Evolutionary conservation across 352 stramenopile genomes (phyloP).

Genomic region (Globisporangium ultimum): DNA sequence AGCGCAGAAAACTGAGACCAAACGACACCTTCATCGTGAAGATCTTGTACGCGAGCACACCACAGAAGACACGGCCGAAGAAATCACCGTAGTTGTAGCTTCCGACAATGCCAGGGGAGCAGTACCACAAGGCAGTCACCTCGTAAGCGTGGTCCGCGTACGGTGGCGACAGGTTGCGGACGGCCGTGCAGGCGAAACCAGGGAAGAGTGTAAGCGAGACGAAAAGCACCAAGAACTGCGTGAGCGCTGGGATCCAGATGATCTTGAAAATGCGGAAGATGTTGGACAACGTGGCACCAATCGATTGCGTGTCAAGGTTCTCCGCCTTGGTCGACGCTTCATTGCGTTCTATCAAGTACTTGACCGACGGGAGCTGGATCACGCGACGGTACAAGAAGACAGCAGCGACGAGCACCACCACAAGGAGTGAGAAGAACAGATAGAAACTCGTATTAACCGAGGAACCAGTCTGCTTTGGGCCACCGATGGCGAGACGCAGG

Average conservation of each 20-base stretch:
- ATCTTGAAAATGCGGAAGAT: constrained; percentile 43
- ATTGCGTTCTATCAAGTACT: constrained; percentile 57
- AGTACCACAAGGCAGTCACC: constrained; percentile 39
- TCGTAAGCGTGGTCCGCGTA: constrained; percentile 19
- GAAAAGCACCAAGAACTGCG: constrained; percentile 63
- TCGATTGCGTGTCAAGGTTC: constrained; percentile 25
- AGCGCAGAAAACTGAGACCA: constrained; percentile 32
- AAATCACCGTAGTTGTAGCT: constrained; percentile 68
- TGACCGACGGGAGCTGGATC: constrained; percentile 31
- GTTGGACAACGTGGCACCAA: constrained; percentile 30
- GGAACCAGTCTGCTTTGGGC: constrained; percentile 32
- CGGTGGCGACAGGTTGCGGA: constrained; percentile 23
- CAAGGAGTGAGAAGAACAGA: constrained; percentile 55
- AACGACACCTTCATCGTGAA: constrained; percentile 51
- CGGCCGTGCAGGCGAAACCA: constrained; percentile 46
- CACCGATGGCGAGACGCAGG: constrained; percentile 45
- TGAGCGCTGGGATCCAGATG: constrained; percentile 40
- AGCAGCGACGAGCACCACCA: constrained; percentile 43
- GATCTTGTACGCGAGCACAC: constrained; percentile 45
- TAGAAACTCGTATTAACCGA: constrained; percentile 44
- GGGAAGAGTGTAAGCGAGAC: constrained; percentile 49
- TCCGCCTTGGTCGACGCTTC: constrained; percentile 24
- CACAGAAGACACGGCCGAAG: constrained; percentile 45
- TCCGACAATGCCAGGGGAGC: constrained; percentile 46
- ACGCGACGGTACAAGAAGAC: constrained; percentile 44